Base-by-base conservation (phyloP, 1,284 basidiomycete species). In the Tylopilus sp. region DNA sequence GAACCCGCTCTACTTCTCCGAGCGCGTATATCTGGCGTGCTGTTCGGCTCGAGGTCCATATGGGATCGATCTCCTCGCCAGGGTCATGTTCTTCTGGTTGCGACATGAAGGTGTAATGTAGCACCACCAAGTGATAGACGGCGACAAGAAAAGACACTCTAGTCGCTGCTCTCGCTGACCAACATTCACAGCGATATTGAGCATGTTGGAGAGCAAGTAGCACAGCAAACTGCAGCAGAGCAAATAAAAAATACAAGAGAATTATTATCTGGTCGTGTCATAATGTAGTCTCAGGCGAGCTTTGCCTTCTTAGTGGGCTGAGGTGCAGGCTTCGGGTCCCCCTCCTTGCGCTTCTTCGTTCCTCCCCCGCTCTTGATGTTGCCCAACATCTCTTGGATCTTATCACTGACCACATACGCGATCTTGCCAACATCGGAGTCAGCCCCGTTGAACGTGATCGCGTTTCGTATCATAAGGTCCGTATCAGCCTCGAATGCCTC, bases 381-480 rank as follows among this genome's bases (percentile, higher is more conserved):
- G 40, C 68, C 69, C 61, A 84, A 57, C 58, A 86, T 66, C 50
- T 84, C 82, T 58, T 73, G 78, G 60, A 81, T 74, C 61, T 78
- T 79, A 46, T 78, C 74, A 44, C 73, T 72, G 49, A 85, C 63
- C 25, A 65, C 60, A n/a, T 72, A 61, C n/a, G 88, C 78, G 39
- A 86, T 72, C 48, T 73, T 71, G 10, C 87, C 85, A 7, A 95
- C 88, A 52, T 89, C 88, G 6, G 88, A 90, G 41, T 88, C 85
- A 1, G 75, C 73, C 1, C 89, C 89, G 64, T 97, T 97, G 78
- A 94, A 97, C 43, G 78, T 82, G 68, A 90, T 82, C 33, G 92
- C 91, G 67, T 96, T 97, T 54, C 81, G 69, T 50, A 92, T 72
- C 92, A 97, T 95, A 33, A 95, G 77, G 48, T 86, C 82, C 54